phyloP scores from a whole-genome alignment of 371 early-diverging fungal genomes.

The Umbelopsis sp. region DNA sequence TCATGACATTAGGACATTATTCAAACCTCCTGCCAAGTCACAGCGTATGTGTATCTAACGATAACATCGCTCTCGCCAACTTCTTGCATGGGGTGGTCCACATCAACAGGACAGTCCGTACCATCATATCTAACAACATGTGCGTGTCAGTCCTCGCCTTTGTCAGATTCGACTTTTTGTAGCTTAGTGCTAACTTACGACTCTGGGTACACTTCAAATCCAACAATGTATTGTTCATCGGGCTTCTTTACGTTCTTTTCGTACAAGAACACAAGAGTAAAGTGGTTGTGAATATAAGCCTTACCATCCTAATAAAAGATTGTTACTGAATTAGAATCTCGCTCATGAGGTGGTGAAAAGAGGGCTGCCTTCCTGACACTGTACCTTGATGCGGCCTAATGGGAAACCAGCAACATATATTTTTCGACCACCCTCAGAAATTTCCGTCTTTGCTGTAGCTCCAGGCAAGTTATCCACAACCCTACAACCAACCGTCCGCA shows the following conservation, averaged over 20 bases:
- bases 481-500: conserved; percentile 29
- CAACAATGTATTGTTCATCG: conserved; percentile 55
- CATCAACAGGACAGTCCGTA: conserved; percentile 30
- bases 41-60: conserved; percentile 65
- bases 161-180: not conserved
- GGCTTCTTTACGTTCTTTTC: conserved; percentile 37
- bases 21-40: conserved; percentile 61
- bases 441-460: conserved; percentile 44
- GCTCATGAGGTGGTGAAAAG: not conserved
- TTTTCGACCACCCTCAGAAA: conserved; percentile 29
- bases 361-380: not conserved
- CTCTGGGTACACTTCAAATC: conserved; percentile 62
- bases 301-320: conserved; percentile 24
- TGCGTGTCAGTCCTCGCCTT: not conserved
- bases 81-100: conserved; percentile 34
- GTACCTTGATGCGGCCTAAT: conserved; percentile 42
- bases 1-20: not conserved
- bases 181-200: conserved; percentile 36
- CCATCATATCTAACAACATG: conserved; percentile 30
- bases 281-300: conserved; percentile 62
- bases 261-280: conserved; percentile 55
- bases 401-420: conserved; percentile 59
- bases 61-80: conserved; percentile 34
- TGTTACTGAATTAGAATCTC: not conserved
- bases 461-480: conserved; percentile 68